Percentiles rank a stretch among this genome's conserved stretches.
These are phyloP conservation scores for Lactuca sativa DNA, from an alignment of 129 eudicot genomes.

Conservation along the genomic window DNA sequence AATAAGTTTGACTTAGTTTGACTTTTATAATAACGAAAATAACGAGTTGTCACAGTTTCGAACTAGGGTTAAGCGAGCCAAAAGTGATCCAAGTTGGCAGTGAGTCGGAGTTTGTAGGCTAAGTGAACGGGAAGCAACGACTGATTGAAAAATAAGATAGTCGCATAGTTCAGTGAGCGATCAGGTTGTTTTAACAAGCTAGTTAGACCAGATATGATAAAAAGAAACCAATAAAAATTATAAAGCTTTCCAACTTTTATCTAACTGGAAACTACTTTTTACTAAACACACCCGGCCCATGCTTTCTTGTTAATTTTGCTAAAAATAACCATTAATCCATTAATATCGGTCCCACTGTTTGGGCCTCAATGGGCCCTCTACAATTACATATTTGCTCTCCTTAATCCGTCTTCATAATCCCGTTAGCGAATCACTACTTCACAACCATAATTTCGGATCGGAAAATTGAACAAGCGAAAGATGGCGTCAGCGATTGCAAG, in stretches of 20 bases:
- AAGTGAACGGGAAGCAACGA: not conserved
- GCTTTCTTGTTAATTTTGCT: not conserved
- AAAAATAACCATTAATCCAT: too few species aligned
- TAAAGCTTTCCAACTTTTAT: too few species aligned
- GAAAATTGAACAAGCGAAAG: constrained; percentile 1
- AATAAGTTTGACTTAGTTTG: too few species aligned
- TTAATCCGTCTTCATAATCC: not conserved
- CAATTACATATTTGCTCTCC: not conserved
- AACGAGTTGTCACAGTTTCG: too few species aligned
- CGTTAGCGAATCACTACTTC: not conserved
- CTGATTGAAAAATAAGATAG: not conserved
- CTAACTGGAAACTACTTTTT: too few species aligned
- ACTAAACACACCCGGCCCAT: too few species aligned
- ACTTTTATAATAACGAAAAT: too few species aligned
- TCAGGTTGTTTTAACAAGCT: too few species aligned
- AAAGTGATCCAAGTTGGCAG: not conserved
- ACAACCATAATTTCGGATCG: not conserved
- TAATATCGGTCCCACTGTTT: not conserved
- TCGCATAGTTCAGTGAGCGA: too few species aligned
- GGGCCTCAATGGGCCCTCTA: too few species aligned
- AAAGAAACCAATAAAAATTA: too few species aligned
- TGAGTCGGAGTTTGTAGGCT: not conserved
- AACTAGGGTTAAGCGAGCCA: not conserved
- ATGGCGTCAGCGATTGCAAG: constrained; percentile 76
- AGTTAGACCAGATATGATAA: too few species aligned